Base-by-base conservation (phyloP, 2,329 filamentous ascomycete genomes). In the Magnaporthiopsis incrustans region DNA sequence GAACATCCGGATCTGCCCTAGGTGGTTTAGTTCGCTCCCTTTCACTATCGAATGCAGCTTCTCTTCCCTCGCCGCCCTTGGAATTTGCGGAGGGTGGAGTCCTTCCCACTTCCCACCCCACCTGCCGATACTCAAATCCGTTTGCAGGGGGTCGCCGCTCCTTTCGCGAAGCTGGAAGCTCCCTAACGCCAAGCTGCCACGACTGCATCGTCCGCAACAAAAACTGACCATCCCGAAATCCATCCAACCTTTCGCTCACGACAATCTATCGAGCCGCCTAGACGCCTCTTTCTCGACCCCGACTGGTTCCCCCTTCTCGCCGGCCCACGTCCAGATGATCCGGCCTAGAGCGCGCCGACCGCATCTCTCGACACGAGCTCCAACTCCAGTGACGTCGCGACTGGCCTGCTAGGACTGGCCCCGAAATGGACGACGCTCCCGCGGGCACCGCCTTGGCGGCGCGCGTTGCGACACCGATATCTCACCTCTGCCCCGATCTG, bases 401-500 rank as follows among this genome's bases (percentile, higher is more conserved):
- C 18, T 53, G 7, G 22, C 44, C 18, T 25, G 44, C 18, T 25
- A 25, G 22, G 44, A 53, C 44, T 53, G 18, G 44, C n/a, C 22
- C 7, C 44, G n/a, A 53, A 53, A 53, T 53, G 35, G 60, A 61
- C 38, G 60, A 38, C n/a, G 25, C 60, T 30, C 27, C 60, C 25
- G 60, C 60, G 35, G 32, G 26, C 38, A 30, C 26, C 60, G 33
- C n/a, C 50, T 25, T 62, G 8, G 35, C 64, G 1, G 59, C 58
- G 30, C 64, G 67, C 26, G 65, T 62, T 1, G 53, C 61, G 14
- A 66, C 66, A 2, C 77, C 84, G 25, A 88, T 89, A 69, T 79
- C 85, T 10, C 77, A 84, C 66, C 78, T 89, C 44, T 73, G 69
- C 44, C 84, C 85, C 7, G 76, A 79, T 11, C 70, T 86, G 7